phyloP scores from a whole-genome alignment of 2,329 filamentous ascomycete species.

The Stemphylium lycopersici region DNA sequence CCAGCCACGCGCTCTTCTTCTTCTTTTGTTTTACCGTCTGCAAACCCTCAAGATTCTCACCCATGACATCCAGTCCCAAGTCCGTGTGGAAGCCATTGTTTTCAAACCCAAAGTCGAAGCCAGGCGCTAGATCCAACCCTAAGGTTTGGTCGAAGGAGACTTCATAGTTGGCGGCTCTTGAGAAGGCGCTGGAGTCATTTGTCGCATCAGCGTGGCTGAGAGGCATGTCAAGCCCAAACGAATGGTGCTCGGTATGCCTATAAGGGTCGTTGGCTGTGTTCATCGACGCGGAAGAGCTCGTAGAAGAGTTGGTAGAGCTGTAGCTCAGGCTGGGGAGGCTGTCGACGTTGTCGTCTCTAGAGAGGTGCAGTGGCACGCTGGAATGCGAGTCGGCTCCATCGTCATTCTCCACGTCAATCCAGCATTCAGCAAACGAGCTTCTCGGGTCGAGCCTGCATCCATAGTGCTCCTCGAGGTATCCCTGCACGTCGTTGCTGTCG shows the following conservation, averaged over 20 bases:
- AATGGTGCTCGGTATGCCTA: conserved; percentile 7
- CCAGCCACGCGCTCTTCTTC: conserved; percentile 51
- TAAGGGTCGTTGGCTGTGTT: conserved; percentile 5
- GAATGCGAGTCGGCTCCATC: conserved; percentile 7
- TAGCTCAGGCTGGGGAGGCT: conserved; percentile 9
- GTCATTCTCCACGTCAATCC: conserved; percentile 34
- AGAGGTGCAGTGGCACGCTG: not conserved
- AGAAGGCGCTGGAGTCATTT: conserved; percentile 13
- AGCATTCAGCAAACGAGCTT: conserved; percentile 64
- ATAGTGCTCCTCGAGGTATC: conserved; percentile 67
- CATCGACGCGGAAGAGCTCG: not conserved
- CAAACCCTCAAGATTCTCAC: conserved; percentile 14
- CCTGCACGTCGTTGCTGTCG: conserved; percentile 77
- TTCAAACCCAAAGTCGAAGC: conserved; percentile 28
- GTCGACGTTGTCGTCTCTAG: not conserved
- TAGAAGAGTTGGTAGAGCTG: not conserved
- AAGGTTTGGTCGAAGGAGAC: conserved; percentile 39
- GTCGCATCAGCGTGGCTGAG: conserved; percentile 8
- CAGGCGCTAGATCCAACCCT: conserved; percentile 42
- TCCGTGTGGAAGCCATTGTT: conserved; percentile 14
- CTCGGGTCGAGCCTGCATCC: conserved; percentile 67
- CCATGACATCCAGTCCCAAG: conserved; percentile 30
- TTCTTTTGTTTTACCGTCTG: conserved; percentile 30
- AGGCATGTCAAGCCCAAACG: conserved; percentile 36
- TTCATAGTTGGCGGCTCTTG: conserved; percentile 25